Evolutionary conservation across 805 yeast genomes (phyloP).

Genomic region (Barnettozyma californica): DNA sequence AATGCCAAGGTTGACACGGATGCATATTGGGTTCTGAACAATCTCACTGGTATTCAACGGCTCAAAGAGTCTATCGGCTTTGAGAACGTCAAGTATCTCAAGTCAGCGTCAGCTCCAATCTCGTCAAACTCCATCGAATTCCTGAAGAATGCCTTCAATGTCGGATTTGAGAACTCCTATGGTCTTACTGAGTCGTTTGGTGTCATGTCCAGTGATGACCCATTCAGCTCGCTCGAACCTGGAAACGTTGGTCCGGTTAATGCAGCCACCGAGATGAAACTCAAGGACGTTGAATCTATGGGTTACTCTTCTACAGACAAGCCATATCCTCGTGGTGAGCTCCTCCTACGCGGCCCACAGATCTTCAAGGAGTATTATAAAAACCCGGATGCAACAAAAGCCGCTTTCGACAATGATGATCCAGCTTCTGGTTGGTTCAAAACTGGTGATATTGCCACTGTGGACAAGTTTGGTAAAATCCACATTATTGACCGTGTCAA

Average conservation of each 20-base stretch:
- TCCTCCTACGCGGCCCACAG: constrained; percentile 52
- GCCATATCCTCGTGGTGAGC: constrained; percentile 53
- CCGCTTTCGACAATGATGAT: constrained; percentile 31
- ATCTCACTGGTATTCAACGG: constrained; percentile 31
- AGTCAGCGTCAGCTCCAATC: constrained; percentile 59
- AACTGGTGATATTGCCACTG: constrained; percentile 51
- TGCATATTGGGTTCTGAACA: constrained; percentile 7
- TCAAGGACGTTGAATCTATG: constrained; percentile 48
- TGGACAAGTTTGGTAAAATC: constrained; percentile 32
- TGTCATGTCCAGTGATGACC: constrained; percentile 37
- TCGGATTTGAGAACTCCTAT: constrained; percentile 45
- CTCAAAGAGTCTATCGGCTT: constrained; percentile 34
- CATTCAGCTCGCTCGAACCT: constrained; percentile 28
- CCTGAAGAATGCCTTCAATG: constrained; percentile 44
- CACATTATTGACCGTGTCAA: constrained; percentile 57
- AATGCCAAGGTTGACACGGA: constrained; percentile 10
- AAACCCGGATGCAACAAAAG: constrained; percentile 43
- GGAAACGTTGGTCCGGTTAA: constrained; percentile 47
- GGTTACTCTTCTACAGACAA: constrained; percentile 35
- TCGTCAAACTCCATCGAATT: constrained; percentile 48
- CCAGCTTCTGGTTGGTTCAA: constrained; percentile 45
- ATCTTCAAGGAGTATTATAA: constrained; percentile 46
- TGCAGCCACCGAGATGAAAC: constrained; percentile 45
- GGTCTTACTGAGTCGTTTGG: constrained; percentile 65
- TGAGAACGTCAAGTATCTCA: constrained; percentile 28